Base-by-base conservation (phyloP, 495 filamentous ascomycete species). In the Parathielavia hyrcaniae region DNA sequence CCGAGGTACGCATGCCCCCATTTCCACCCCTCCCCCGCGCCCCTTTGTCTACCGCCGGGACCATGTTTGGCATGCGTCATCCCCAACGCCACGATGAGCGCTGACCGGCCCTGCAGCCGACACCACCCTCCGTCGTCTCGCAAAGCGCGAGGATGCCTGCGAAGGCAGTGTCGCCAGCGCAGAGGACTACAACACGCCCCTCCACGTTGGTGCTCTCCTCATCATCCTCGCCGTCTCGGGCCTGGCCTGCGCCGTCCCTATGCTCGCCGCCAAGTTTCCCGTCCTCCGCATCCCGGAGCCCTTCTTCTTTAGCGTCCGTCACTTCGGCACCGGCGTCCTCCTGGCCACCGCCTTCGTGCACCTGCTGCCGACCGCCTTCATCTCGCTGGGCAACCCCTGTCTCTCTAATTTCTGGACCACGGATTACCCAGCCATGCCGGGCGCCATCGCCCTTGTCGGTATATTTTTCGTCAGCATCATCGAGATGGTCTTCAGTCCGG, bases 341-440 rank as follows among this genome's bases (percentile, higher is more conserved):
- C 86, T 93, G 48, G 89, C 89, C 19, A 91, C 89, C n/a, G 88
- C 89, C 23, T 92, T 93, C 64, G 89, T 92, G 6, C 89, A 93
- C 68, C 74, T 85, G 19, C 83, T 93, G 5, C 89, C 89, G 1
- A 92, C 87, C 1, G 89, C 89, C 34, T 92, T 93, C 69, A 72
- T 82, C 50, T 91, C 88, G 5, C 77, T 93, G 30, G 87, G 83
- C n/a, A 82, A 91, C 62, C 81, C 83, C 45, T 93, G 89, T 65
- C 83, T 93, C 11, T 86, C 87, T 23, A 69, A 67, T 23, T 87
- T 89, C 60, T 92, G 88, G 82, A 91, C 81, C 58, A 62, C 79
- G 32, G 77, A 79, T 30, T 93, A 90, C 65, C 83, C 79, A 16
- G 85, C 88, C 20, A 88, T 91, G 77, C 81, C 88, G 19, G 88